Base-by-base conservation (phyloP, 352 stramenopile species). In the Phytophthora sp. region DNA sequence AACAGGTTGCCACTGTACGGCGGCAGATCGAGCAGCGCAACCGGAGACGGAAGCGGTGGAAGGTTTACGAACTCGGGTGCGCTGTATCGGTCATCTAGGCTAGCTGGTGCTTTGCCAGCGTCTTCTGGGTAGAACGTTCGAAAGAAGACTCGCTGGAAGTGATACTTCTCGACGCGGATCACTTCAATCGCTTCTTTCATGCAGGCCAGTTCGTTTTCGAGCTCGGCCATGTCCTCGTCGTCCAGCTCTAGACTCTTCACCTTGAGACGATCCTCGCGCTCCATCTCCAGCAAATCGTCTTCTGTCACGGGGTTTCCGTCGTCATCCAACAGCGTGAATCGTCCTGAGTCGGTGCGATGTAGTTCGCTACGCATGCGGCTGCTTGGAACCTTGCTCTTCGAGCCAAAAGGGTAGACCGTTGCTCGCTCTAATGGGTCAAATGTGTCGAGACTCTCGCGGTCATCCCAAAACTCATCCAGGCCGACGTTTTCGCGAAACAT, bases 401-500 rank as follows among this genome's bases (percentile, higher is more conserved):
- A 68, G 15, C 71, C 68, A 23, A 79, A 72, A 13, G 76, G 69
- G 35, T 78, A 73, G 4, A 82, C 68, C 0, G 63, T 69, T 46
- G 68, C 39, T 41, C 66, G 33, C 12, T 66, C 26, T 3, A 73
- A 52, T 20, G 68, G 66, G 42, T 77, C 60, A 9, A 70, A 41
- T 9, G 46, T 57, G 42, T 76, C 64, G n/a, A 82, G 52, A 30
- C 71, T 71, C 8, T 83, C 63, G 23, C 74, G 73, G 24, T 86
- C 75, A 33, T 81, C 64, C 82, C 83, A 91, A 54, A 92, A 93
- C 57, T 68, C 69, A 53, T 90, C 62, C 21, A 90, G 63, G 15
- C 77, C 80, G 44, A 90, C 77, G 57, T 91, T 90, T 56, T 86
- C 57, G 18, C 83, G 82, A 50, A 91, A 93, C 77, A 91, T 89